A percentile compares a stretch with the other conserved stretches of the same genome.
phyloP scores from a whole-genome alignment of 2,329 filamentous ascomycete genomes.

The Trichoderma cornu-damae region DNA sequence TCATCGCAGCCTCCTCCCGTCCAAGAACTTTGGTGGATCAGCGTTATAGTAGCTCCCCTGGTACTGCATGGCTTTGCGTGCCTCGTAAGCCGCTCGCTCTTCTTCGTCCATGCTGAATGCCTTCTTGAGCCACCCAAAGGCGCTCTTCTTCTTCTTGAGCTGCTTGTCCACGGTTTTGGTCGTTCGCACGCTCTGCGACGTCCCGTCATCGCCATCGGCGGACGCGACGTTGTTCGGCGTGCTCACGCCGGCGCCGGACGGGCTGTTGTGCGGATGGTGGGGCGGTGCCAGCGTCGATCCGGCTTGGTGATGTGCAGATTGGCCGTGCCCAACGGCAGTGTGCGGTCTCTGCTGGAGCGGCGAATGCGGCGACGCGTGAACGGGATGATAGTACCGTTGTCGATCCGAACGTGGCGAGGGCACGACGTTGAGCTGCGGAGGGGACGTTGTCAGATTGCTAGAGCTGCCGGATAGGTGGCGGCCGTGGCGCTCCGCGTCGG shows the following conservation, averaged over 20 bases:
- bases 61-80: slow-evolving; percentile 44
- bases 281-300: slow-evolving; percentile 32
- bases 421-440: slow-evolving; percentile 25
- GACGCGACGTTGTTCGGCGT: slow-evolving; percentile 52
- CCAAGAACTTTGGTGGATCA: slow-evolving; percentile 50
- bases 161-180: slow-evolving; percentile 35
- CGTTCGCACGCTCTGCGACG: slow-evolving; percentile 27
- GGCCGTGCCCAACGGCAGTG: slow-evolving; percentile 38
- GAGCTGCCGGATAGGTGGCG: slow-evolving; percentile 34
- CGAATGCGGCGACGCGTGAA: slow-evolving; percentile 58
- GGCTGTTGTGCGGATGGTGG: slow-evolving; percentile 43
- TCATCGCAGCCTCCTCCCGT: slow-evolving; percentile 46
- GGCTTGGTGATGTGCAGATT: slow-evolving; percentile 27
- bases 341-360: slow-evolving; percentile 57
- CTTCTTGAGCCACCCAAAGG: slow-evolving; percentile 65
- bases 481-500: slow-evolving; percentile 41
- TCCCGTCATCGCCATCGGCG: slow-evolving; percentile 39
- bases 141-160: slow-evolving; percentile 62
- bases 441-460: slow-evolving; percentile 26
- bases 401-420: slow-evolving; percentile 35
- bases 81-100: slow-evolving; percentile 56
- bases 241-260: slow-evolving; percentile 53
- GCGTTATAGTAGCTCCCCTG: slow-evolving; percentile 47
- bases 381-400: slow-evolving; percentile 55
- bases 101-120: slow-evolving; percentile 61